Percentiles rank a stretch among this genome's conserved stretches.
These are phyloP conservation scores for Aureobasidium sp. DNA, from an alignment of 2,329 filamentous ascomycete species.

Conservation along the genomic window DNA sequence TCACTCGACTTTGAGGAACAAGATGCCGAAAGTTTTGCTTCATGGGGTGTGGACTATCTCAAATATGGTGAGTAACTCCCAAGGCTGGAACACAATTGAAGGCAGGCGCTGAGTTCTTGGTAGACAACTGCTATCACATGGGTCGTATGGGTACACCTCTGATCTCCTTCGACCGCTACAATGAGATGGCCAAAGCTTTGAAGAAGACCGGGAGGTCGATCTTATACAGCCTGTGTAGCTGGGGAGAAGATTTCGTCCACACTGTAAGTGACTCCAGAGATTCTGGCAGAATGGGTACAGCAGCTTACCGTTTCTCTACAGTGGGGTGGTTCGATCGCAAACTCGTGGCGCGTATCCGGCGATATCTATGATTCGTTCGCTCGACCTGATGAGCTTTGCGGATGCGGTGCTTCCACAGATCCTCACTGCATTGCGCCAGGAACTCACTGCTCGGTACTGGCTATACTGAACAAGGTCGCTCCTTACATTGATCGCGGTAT, in stretches of 20 bases:
- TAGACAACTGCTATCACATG: background rate
- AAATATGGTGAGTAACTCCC: background rate
- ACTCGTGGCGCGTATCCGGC: background rate
- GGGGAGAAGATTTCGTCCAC: background rate
- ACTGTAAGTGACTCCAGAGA: background rate
- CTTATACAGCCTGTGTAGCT: background rate
- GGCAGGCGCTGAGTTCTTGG: background rate
- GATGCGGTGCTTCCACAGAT: background rate
- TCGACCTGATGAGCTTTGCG: background rate
- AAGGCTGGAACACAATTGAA: background rate
- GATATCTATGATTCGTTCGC: background rate
- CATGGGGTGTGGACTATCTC: background rate
- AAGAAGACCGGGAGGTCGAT: background rate
- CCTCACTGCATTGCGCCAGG: background rate
- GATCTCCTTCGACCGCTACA: background rate
- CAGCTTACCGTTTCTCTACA: background rate
- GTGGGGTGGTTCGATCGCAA: background rate
- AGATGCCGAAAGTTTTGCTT: conserved; percentile 45
- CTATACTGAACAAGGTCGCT: background rate
- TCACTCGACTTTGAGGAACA: conserved; percentile 45
- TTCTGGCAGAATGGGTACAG: background rate
- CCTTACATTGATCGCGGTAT: background rate
- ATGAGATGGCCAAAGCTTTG: background rate
- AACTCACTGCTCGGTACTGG: background rate
- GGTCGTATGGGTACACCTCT: background rate